These are phyloP conservation scores for Coniella vitis DNA, from an alignment of 2,329 filamentous ascomycete species.

Conservation along the genomic window DNA sequence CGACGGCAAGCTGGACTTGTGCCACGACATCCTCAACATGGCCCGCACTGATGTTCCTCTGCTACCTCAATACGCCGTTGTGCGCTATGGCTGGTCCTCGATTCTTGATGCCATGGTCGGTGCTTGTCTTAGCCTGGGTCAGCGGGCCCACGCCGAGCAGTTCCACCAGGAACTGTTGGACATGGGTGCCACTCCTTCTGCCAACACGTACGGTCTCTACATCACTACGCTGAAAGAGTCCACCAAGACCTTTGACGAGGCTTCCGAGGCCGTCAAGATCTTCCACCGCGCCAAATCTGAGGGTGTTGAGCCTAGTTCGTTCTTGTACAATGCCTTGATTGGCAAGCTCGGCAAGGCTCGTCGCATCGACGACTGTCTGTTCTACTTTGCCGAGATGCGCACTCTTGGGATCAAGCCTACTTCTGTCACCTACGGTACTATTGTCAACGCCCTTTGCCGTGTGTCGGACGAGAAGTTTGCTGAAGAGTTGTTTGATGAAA, in stretches of 20 bases:
- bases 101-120: conserved; percentile 97
- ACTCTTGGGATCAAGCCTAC: conserved; percentile 87
- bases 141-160: conserved; percentile 72
- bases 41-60: conserved; percentile 84
- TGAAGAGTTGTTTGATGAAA: conserved; percentile 96
- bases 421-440: conserved; percentile 94
- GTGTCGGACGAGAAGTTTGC: conserved; percentile 97
- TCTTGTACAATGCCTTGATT: conserved; percentile 96
- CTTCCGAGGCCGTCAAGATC: conserved; percentile 93
- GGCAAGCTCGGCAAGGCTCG: conserved; percentile 97
- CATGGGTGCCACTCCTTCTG: conserved; percentile 85
- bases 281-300: conserved; percentile 91
- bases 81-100: conserved; percentile 92
- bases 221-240: conserved; percentile 99
- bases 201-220: conserved; percentile 96
- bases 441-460: conserved; percentile 94
- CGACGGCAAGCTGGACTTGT: conserved; percentile 72
- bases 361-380: conserved; percentile 94
- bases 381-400: conserved; percentile 98
- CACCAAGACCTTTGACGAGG: conserved; percentile 95
- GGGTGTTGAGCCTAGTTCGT: conserved; percentile 91
- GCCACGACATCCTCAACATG: conserved; percentile 82
- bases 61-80: conserved; percentile 73
- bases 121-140: conserved; percentile 76
- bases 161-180: conserved; percentile 88